These are phyloP conservation scores for Fusarium anthophilum DNA, from an alignment of 2,329 filamentous ascomycete species.

Conservation along the genomic window DNA sequence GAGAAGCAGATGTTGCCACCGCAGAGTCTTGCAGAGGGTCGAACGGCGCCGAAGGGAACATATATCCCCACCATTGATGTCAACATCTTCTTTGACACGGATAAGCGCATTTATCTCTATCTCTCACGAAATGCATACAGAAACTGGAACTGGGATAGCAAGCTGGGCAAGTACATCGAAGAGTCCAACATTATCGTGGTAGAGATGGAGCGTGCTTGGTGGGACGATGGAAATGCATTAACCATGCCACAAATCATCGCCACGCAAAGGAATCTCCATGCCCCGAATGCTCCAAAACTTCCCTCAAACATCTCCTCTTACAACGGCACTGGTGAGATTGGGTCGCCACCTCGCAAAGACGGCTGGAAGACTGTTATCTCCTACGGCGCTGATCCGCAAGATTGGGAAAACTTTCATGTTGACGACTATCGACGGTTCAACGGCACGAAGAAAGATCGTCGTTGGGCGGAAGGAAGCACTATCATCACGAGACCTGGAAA, in stretches of 20 bases:
- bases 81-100: slow-evolving; percentile 57
- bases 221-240: slow-evolving; percentile 46
- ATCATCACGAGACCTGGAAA: slow-evolving; percentile 37
- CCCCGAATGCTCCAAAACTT: slow-evolving; percentile 37
- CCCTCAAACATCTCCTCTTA: slow-evolving; percentile 47
- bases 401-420: slow-evolving; percentile 50
- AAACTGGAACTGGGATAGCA: slow-evolving; percentile 50
- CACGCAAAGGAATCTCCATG: slow-evolving; percentile 44
- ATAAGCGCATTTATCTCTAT: slow-evolving; percentile 50
- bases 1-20: slow-evolving; percentile 48
- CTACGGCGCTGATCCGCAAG: slow-evolving; percentile 47
- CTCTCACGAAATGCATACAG: slow-evolving; percentile 49
- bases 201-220: slow-evolving; percentile 48
- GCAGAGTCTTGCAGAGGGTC: slow-evolving; percentile 39
- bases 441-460: slow-evolving; percentile 48
- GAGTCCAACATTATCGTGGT: slow-evolving; percentile 51
- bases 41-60: slow-evolving; percentile 46
- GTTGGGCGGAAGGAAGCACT: slow-evolving; percentile 51
- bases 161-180: slow-evolving; percentile 48
- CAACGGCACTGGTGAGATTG: slow-evolving; percentile 49
- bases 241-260: slow-evolving; percentile 48
- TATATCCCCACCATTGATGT: slow-evolving; percentile 55
- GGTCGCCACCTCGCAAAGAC: slow-evolving; percentile 47
- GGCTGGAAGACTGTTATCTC: slow-evolving; percentile 51
- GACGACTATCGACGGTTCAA: slow-evolving; percentile 47